Conservation (phyloP, 371 early-diverging fungal genomes). For the Lichtheimia ornata region DNA sequence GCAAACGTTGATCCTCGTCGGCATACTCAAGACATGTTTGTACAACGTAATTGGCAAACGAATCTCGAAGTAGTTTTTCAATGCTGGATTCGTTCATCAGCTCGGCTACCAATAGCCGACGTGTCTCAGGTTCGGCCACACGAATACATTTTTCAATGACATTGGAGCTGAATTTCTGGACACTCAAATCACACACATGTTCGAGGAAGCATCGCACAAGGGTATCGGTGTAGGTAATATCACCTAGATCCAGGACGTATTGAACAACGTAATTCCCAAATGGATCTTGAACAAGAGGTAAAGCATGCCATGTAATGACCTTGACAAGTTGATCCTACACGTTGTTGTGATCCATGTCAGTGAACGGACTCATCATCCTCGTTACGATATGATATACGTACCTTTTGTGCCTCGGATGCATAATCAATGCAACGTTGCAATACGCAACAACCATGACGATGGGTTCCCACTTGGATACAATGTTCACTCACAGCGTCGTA, state of each 20-base stretch:
- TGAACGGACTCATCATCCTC: no score
- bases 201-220: constrained; percentile 78
- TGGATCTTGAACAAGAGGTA: constrained; percentile 88
- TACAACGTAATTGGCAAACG: constrained; percentile 90
- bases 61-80: constrained; percentile 81
- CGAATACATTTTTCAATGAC: constrained; percentile 95
- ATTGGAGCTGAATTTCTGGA: constrained; percentile 92
- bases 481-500: constrained; percentile 86
- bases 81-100: constrained; percentile 66
- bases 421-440: constrained; percentile 96
- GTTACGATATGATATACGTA: no score
- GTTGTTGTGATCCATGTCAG: not conserved
- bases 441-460: constrained; percentile 98
- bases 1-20: constrained; percentile 71
- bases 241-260: constrained; percentile 86
- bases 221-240: constrained; percentile 65
- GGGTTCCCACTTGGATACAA: constrained; percentile 88
- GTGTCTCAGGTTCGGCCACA: constrained; percentile 70
- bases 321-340: constrained; percentile 63
- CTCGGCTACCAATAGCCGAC: constrained; percentile 72
- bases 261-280: constrained; percentile 99
- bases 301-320: constrained; percentile 75
- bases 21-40: constrained; percentile 90
- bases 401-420: constrained; percentile 69
- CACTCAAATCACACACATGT: constrained; percentile 75